Evolutionary conservation across 495 filamentous ascomycete species (phyloP), one percentile per base, ranked within the genome.

Genomic region (Alectoria sarmentosa): DNA sequence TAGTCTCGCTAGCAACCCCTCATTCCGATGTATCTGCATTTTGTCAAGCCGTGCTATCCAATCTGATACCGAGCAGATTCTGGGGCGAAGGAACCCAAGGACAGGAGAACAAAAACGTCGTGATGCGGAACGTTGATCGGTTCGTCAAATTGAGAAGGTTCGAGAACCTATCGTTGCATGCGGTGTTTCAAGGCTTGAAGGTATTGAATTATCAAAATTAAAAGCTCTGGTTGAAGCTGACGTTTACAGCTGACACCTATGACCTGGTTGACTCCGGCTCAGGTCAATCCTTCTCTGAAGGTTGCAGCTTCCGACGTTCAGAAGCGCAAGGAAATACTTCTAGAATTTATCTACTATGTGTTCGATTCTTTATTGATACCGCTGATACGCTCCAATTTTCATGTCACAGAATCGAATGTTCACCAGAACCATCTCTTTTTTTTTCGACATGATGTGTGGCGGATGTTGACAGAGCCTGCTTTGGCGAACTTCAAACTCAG

Each of bases 401-500:
- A 98, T 69, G 90, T 97, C 32, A 98, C 94, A 1, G 94, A 98
- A 73, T 93, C 91, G 3, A 90, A 85, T 67, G 76, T 80, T 9
- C 87, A 97, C 69, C 82, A 85, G 32, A 91, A 95, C 70, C 85
- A 86, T 10, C 76, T 98, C 1, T 96, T 96, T 74, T 98, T 90
- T 76, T 98, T 97, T 69, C 87, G 92, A 6, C 95, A 98, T 66
- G 94, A 98, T 70, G 80, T 92, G 44, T 98, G 94, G 94, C 82
- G 84, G 63, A 80, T 79, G 21, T 70, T 97, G 52, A 86, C 84
- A 13, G 88, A 92, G 66, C 86, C 91, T 19, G 84, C 88, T 1
- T 75, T 97, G 71, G 75, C 80, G 1, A 71, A 76, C 10, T 76
- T 98, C 23, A 95, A 91, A 73, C 66, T 74, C 9, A 80, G 79